Evolutionary conservation across 495 filamentous ascomycete species (phyloP).

Genomic region (Eremomyces bilateralis): DNA sequence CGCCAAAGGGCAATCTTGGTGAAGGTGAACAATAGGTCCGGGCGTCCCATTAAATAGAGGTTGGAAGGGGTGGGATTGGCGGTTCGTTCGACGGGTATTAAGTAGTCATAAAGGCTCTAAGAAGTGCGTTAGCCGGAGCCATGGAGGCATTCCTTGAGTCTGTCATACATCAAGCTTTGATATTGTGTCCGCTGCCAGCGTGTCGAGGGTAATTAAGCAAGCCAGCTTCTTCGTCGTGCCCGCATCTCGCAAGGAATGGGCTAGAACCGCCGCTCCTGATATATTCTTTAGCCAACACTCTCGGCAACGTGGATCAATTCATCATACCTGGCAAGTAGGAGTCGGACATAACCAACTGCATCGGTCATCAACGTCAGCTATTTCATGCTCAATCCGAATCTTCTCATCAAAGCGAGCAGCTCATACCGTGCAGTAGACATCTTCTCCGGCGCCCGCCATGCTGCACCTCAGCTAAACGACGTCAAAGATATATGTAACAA

Average conservation of each 20-base stretch:
- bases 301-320: too few species aligned
- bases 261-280: constrained; percentile 74
- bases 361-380: too few species aligned
- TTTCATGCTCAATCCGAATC: too few species aligned
- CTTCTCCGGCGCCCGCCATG: constrained; percentile 19
- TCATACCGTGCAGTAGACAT: constrained; percentile 37
- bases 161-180: constrained; percentile 47
- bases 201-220: constrained; percentile 59
- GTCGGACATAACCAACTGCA: constrained; percentile 73
- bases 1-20: constrained; percentile 95
- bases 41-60: constrained; percentile 75
- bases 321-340: constrained; percentile 63
- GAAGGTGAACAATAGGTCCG: constrained; percentile 74
- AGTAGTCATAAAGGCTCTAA: constrained; percentile 67
- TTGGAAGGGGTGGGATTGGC: constrained; percentile 58
- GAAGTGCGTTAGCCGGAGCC: constrained; percentile 2
- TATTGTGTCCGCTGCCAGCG: constrained; percentile 46
- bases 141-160: not conserved
- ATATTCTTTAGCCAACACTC: not conserved
- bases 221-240: constrained; percentile 72
- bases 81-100: constrained; percentile 66
- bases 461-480: too few species aligned
- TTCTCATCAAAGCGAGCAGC: too few species aligned
- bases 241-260: constrained; percentile 83
- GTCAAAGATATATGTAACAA: too few species aligned